These are phyloP conservation scores for Aspergillus caelatus DNA, from an alignment of 2,329 filamentous ascomycete genomes.

Conservation along the genomic window DNA sequence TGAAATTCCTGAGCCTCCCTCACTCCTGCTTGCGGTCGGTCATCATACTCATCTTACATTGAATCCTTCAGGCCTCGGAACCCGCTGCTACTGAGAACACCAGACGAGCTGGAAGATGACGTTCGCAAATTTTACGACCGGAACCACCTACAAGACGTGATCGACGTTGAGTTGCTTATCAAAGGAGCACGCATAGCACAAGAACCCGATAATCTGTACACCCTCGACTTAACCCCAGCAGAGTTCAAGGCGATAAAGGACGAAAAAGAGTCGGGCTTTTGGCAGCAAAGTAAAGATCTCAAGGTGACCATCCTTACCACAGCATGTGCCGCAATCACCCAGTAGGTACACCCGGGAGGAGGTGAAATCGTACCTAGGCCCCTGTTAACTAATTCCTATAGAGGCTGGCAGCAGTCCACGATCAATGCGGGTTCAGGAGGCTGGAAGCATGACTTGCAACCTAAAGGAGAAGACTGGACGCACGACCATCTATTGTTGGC, in stretches of 20 bases:
- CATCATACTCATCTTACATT: neutral
- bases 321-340: slow-evolving; percentile 28
- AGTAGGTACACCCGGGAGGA: slow-evolving; percentile 15
- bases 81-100: slow-evolving; percentile 4
- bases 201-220: neutral
- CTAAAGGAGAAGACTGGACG: neutral
- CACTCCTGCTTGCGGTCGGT: neutral
- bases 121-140: slow-evolving; percentile 11
- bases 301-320: slow-evolving; percentile 25
- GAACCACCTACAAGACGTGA: slow-evolving; percentile 3
- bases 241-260: slow-evolving; percentile 6
- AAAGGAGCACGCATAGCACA: slow-evolving; percentile 15
- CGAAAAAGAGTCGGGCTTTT: neutral
- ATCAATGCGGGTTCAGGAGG: slow-evolving; percentile 21
- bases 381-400: neutral
- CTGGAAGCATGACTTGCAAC: slow-evolving; percentile 6
- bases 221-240: neutral
- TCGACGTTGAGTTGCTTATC: slow-evolving; percentile 13
- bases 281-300: slow-evolving; percentile 21
- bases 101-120: slow-evolving; percentile 11
- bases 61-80: slow-evolving; percentile 3
- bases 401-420: slow-evolving; percentile 29
- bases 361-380: neutral
- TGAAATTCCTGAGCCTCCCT: neutral
- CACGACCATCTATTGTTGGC: neutral